Base-by-base conservation (phyloP, 2,329 filamentous ascomycete genomes). In the Pseudogymnoascus sp. region DNA sequence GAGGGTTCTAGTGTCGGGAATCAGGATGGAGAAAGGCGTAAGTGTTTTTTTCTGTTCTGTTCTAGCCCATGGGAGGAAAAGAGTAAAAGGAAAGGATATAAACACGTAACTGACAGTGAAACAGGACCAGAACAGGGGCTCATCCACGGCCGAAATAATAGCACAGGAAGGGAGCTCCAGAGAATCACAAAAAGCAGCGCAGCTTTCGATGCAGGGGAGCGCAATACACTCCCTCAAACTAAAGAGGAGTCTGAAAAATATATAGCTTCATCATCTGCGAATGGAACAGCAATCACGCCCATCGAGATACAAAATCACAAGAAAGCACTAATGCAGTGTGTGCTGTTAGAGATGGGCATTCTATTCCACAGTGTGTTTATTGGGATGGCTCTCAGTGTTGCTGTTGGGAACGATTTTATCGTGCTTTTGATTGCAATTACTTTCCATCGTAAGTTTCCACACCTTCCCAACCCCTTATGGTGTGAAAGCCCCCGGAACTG, bases 331-430 rank as follows among this genome's bases (percentile, higher is more conserved):
- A 79, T 90, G 68, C 89, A 92, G 74, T 90, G 90, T 67, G 83
- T 89, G 4, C 80, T 92, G 2, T 81, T 92, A 4, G 89, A 92
- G 73, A 87, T 88, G 63, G 89, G 89, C 65, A 92, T 92, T 66
- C 79, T 92, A 9, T 92, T 92, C 72, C 89, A 92, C 75, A 89
- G 86, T 65, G 82, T 92, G 64, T 90, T 90, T 72, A 88, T 90
- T 63, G 87, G 87, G 63, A 88, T 90, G 80, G 88, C 88, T 0
- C 76, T 90, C 25, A 88, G 85, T 25, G 87, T 90, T 66, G 87
- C 87, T 18, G 83, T 83, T 1, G 45, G 45, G n/a, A 76, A 79
- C 5, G 83, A 85, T 3, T 90, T 89, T 72, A 74, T 87, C 62
- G 79, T 90, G 25, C 80, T 90, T 3, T 78, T 90, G 6, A 76